phyloP scores from a whole-genome alignment of 2,329 filamentous ascomycete genomes.

The Arthrinium puccinioides region DNA sequence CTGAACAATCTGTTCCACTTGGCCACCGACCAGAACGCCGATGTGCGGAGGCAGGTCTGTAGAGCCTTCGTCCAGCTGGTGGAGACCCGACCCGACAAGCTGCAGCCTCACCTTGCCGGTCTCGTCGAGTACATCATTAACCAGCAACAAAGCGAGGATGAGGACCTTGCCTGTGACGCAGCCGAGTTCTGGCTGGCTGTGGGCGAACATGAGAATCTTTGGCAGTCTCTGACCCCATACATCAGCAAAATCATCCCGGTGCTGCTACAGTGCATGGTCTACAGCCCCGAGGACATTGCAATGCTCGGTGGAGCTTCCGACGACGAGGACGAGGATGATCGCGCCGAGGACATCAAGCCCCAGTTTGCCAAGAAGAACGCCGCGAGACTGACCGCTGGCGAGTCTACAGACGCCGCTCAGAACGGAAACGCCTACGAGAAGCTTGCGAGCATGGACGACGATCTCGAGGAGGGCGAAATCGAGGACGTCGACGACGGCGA shows the following conservation, averaged over 20 bases:
- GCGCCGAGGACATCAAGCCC: constrained; percentile 84
- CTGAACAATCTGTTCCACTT: constrained; percentile 78
- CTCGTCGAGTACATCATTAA: constrained; percentile 89
- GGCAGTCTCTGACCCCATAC: constrained; percentile 68
- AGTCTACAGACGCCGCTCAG: constrained; percentile 42
- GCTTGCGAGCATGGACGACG: constrained; percentile 57
- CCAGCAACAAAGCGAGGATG: constrained; percentile 82
- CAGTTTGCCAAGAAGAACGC: constrained; percentile 69
- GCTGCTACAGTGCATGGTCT: constrained; percentile 90
- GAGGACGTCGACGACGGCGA: constrained; percentile 69
- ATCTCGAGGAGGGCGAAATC: constrained; percentile 83
- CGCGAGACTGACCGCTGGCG: constrained; percentile 51
- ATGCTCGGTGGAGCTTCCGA: constrained; percentile 76
- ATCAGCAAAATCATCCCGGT: constrained; percentile 83
- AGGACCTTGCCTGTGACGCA: constrained; percentile 86
- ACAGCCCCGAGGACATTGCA: constrained; percentile 87
- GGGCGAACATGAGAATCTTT: constrained; percentile 77
- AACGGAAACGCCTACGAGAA: constrained; percentile 47
- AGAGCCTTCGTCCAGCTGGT: constrained; percentile 88
- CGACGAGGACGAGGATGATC: constrained; percentile 88
- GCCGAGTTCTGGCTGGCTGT: constrained; percentile 97
- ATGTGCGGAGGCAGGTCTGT: constrained; percentile 89
- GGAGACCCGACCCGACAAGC: constrained; percentile 82
- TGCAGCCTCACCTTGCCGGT: constrained; percentile 78
- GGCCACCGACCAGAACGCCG: constrained; percentile 66